Evolutionary conservation across 352 stramenopile species (phyloP).

Genomic region (Globisporangium ultimum): DNA sequence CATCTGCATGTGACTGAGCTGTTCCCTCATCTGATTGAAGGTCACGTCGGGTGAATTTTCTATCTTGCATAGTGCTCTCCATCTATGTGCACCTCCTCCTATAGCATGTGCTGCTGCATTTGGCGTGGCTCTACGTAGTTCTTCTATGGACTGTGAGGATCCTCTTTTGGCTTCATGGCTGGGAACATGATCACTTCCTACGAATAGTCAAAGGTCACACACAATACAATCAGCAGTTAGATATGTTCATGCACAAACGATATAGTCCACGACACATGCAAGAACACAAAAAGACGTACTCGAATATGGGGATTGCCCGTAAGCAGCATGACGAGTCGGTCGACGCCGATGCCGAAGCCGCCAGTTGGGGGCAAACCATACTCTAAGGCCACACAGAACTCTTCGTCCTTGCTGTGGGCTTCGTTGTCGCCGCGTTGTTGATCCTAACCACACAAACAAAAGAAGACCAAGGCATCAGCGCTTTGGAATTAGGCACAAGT

Average conservation of each 20-base stretch:
- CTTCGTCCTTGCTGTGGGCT: conserved; percentile 93
- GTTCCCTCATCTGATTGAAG: no score
- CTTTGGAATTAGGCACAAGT: background rate
- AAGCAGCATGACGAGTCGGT: conserved; percentile 99
- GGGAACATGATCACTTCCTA: conserved; percentile 99
- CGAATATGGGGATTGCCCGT: conserved; percentile 97
- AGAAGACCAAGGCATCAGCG: background rate
- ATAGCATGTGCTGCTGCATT: no score
- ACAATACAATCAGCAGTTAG: background rate
- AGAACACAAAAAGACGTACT: conserved; percentile 30
- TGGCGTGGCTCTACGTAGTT: background rate
- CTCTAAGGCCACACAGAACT: conserved; percentile 97
- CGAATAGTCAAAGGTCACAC: conserved; percentile 20
- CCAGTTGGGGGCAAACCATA: conserved; percentile 96
- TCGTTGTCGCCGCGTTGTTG: conserved; percentile 81
- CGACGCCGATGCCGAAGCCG: conserved; percentile 96
- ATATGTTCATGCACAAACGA: background rate
- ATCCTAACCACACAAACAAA: conserved; percentile 22
- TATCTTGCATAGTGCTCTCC: no score
- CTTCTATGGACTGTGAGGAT: background rate
- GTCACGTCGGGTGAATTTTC: no score
- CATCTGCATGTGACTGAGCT: no score
- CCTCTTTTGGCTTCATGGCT: conserved; percentile 93
- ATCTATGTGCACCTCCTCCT: no score
- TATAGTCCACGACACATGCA: conserved; percentile 4